Base-by-base conservation (phyloP, 495 filamentous ascomycete species). In the Penicillium paxilli region DNA sequence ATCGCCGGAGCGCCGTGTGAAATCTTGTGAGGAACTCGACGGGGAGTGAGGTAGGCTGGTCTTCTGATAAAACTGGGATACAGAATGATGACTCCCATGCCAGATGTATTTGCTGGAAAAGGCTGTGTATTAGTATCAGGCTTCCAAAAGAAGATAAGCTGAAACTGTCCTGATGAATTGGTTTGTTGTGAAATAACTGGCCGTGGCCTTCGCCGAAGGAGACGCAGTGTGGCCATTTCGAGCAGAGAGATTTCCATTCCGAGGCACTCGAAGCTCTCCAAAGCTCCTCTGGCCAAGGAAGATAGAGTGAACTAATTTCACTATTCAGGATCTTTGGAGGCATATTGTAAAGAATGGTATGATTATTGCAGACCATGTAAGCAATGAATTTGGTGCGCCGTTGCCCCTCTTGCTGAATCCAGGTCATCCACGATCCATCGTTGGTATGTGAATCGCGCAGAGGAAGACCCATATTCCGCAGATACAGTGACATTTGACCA, bases 1-100 rank as follows among this genome's bases (percentile, higher is more conserved):
- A 76, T 8, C 49, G 38, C 8, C 63, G 52, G 3, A 73, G 51
- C 3, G 81, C 81, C 42, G 76, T 76, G 21, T 73, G 69, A 28
- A 83, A 44, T 47, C 5, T 8, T 16, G 37, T 47, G 0, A 54
- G 22, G 0, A 41, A 16, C 14, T 51, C 37, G 17, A n/a, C 6
- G 22, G 14, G 47, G 5, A 47, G 4, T 17, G 35, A 30, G 30
- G 72, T 32, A 73, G 72, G 9, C 2, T 44, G 4, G 2, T 32
- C 4, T n/a, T n/a, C n/a, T n/a, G n/a, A n/a, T n/a, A n/a, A n/a
- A n/a, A n/a, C n/a, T 19, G 67, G 16, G 37, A 45, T 52, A 0
- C 65, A 74, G 24, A 28, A 40, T 0, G 76, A 78, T 12, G 76
- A 74, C 56, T 85, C 47, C 44, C 52, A 51, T 16, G 52, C 52